A percentile compares a stretch with the other conserved stretches of the same genome.
phyloP scores from a whole-genome alignment of 257 asterid genomes.

The Rubia yunnanensis region DNA sequence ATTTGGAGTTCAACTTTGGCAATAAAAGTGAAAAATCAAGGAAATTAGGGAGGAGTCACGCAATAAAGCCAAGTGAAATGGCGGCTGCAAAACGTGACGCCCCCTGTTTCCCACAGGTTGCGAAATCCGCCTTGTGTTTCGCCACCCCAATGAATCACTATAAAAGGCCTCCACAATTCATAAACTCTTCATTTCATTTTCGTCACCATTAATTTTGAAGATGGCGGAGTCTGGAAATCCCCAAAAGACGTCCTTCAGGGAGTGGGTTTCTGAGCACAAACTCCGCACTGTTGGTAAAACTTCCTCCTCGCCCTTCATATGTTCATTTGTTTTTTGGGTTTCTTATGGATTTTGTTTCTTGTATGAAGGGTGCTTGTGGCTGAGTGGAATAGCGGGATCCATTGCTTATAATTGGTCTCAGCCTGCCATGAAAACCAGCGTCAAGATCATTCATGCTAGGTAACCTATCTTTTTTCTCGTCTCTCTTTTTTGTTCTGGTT shows the following conservation, averaged over 20 bases:
- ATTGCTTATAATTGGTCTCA: conserved; percentile 94
- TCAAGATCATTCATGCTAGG: conserved; percentile 93
- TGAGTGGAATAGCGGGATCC: conserved; percentile 77
- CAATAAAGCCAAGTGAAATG: not conserved
- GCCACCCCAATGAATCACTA: not conserved
- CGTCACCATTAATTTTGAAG: not conserved
- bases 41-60: not conserved
- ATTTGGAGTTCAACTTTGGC: too few relatives aligned
- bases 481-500: not conserved
- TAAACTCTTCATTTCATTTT: not conserved
- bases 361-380: conserved; percentile 23
- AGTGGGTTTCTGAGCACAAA: conserved; percentile 59
- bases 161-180: not conserved
- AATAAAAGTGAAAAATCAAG: not conserved
- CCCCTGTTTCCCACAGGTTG: conserved; percentile 5
- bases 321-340: not conserved
- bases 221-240: conserved; percentile 51
- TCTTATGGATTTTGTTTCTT: not conserved
- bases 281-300: conserved; percentile 65
- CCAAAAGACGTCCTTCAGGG: conserved; percentile 16
- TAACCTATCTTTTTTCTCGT: conserved; percentile 10
- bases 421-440: conserved; percentile 87
- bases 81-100: not conserved
- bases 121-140: conserved; percentile 14
- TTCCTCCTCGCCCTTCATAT: not conserved